Conservation (phyloP, 1,139 yeast species). For the Scheffersomyces segobiensis region DNA sequence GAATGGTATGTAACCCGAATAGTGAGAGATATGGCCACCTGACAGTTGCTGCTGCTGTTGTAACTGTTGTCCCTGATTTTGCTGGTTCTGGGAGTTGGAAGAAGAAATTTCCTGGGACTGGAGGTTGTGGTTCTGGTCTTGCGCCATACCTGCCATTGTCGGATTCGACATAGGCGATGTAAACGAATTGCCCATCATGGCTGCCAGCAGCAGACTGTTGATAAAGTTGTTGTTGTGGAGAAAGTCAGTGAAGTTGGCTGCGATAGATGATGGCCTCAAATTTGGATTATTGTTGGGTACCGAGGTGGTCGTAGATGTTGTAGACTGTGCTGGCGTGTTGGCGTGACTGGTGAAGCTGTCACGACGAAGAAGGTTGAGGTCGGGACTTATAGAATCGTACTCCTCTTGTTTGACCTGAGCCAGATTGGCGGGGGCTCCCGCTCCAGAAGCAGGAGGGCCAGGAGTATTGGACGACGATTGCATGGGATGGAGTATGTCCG, state of each 20-base stretch:
- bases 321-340: slow-evolving; percentile 4
- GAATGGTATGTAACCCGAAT: slow-evolving; percentile 17
- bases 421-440: slow-evolving; percentile 5
- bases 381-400: slow-evolving; percentile 10
- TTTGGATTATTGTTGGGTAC: background rate
- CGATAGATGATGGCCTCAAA: background rate
- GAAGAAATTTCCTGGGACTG: slow-evolving; percentile 1
- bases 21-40: slow-evolving; percentile 13
- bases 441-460: slow-evolving; percentile 8
- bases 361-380: background rate
- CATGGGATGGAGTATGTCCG: slow-evolving; percentile 38
- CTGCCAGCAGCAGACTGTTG: slow-evolving; percentile 2
- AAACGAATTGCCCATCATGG: background rate
- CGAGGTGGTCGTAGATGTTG: background rate
- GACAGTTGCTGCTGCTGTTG: slow-evolving; percentile 1
- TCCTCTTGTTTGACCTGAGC: slow-evolving; percentile 22
- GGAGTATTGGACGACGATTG: background rate
- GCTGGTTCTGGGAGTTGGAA: background rate
- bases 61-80: background rate
- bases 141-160: slow-evolving; percentile 1
- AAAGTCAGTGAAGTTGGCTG: slow-evolving; percentile 12
- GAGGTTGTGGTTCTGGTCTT: slow-evolving; percentile 2
- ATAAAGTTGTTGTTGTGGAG: slow-evolving; percentile 16
- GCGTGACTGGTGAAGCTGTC: slow-evolving; percentile 6
- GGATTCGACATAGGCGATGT: slow-evolving; percentile 1